These are phyloP conservation scores for Fusarium multiceps DNA, from an alignment of 2,329 filamentous ascomycete species.

Conservation along the genomic window DNA sequence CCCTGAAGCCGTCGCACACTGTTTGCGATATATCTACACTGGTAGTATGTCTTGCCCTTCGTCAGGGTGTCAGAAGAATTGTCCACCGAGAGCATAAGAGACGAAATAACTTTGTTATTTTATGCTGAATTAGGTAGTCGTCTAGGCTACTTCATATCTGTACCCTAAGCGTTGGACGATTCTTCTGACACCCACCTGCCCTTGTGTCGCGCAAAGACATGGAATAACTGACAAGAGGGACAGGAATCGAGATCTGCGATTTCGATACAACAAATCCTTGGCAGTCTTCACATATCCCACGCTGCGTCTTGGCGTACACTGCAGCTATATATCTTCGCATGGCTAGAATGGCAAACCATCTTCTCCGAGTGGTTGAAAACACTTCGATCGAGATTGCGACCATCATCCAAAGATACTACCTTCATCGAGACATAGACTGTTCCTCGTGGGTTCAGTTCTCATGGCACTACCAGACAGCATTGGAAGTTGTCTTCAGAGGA, in stretches of 20 bases:
- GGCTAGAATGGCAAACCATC: conserved; percentile 42
- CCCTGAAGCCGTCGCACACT: conserved; percentile 45
- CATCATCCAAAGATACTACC: conserved; percentile 31
- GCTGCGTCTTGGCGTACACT: conserved; percentile 50
- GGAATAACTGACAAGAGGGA: conserved; percentile 1
- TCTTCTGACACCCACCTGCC: no score
- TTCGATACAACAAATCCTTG: conserved; percentile 39
- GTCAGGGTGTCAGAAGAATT: no score
- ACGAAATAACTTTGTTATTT: no score
- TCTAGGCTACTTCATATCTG: no score
- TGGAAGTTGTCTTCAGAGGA: conserved; percentile 47
- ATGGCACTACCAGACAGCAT: conserved; percentile 45
- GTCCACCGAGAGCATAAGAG: no score
- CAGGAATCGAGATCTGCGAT: conserved; percentile 48
- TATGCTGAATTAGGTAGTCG: no score
- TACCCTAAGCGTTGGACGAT: no score
- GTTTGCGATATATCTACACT: conserved; percentile 53
- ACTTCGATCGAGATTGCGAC: conserved; percentile 42
- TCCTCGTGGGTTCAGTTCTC: conserved; percentile 39
- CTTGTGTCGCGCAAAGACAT: background rate
- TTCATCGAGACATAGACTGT: conserved; percentile 29
- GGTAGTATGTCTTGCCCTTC: conserved; percentile 43
- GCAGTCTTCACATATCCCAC: conserved; percentile 47
- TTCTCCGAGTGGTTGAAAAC: conserved; percentile 46
- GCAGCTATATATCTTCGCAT: conserved; percentile 48